Conservation (phyloP, 257 asterid species). For the Craterostigma plantagineum region DNA sequence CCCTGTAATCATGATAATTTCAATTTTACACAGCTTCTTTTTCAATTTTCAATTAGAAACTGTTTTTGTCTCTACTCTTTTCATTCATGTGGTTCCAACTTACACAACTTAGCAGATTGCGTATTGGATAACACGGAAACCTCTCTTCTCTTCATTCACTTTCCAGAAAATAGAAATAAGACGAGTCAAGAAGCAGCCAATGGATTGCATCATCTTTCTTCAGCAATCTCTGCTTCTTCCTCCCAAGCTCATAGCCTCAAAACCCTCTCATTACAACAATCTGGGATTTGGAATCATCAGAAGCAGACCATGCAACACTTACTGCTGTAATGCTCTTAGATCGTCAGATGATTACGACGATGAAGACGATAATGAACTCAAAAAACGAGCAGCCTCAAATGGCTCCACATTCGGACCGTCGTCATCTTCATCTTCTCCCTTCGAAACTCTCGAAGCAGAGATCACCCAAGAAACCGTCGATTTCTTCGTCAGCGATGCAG, state of each 20-base stretch:
- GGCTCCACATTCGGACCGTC: constrained; percentile 19
- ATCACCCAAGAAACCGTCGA: constrained; percentile 49
- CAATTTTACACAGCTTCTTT: too few species aligned
- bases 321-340: neutral
- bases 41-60: too few species aligned
- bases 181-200: constrained; percentile 1
- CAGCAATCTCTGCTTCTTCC: constrained; percentile 20
- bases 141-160: too few species aligned
- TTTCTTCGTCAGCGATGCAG: constrained; percentile 85
- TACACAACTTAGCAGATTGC: too few species aligned
- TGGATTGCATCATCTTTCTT: constrained; percentile 25
- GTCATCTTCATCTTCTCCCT: constrained; percentile 16
- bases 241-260: constrained; percentile 15
- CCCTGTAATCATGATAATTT: too few species aligned
- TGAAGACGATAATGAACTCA: constrained; percentile 9
- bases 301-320: constrained; percentile 5
- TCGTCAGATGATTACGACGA: constrained; percentile 11
- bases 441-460: constrained; percentile 34
- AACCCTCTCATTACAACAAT: constrained; percentile 5
- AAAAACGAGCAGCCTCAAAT: too few species aligned
- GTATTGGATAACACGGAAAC: too few species aligned
- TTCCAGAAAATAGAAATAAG: too few species aligned
- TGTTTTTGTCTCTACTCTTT: too few species aligned
- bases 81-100: too few species aligned
- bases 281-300: constrained; percentile 17